Conservation (phyloP, 2,329 filamentous ascomycete species). For the Fusarium sp. region DNA sequence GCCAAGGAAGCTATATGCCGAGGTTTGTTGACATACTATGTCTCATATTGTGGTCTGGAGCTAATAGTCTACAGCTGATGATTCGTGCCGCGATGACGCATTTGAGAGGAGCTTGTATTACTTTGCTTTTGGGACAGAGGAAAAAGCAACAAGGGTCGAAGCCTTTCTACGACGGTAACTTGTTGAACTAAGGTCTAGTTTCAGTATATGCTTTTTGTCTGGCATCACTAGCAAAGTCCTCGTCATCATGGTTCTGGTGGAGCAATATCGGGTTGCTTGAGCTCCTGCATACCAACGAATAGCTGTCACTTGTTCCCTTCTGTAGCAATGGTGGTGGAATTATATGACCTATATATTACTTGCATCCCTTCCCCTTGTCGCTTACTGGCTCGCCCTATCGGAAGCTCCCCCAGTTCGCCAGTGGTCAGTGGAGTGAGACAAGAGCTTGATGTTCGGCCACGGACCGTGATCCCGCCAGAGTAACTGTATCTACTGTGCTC, state of each 20-base stretch:
- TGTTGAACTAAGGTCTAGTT: not conserved
- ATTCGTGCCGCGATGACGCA: constrained; percentile 43
- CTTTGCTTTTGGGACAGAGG: constrained; percentile 46
- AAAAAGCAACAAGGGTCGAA: constrained; percentile 18
- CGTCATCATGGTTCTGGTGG: not conserved
- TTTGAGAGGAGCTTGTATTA: constrained; percentile 50
- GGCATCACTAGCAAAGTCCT: not conserved
- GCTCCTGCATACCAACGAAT: constrained; percentile 25
- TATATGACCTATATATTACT: constrained; percentile 4
- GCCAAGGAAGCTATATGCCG: constrained; percentile 46
- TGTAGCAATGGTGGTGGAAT: not conserved
- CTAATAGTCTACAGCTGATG: constrained; percentile 31
- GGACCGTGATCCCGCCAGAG: not conserved
- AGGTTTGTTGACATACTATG: constrained; percentile 25
- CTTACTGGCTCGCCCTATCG: constrained; percentile 23
- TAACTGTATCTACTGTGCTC: not conserved
- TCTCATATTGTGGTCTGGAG: not conserved
- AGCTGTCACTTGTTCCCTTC: constrained; percentile 6
- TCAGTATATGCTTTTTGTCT: not conserved
- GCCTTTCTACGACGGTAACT: not conserved
- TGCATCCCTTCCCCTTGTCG: constrained; percentile 15
- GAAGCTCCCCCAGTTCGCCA: constrained; percentile 8
- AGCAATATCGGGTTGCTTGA: constrained; percentile 5
- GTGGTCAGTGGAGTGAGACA: constrained; percentile 23
- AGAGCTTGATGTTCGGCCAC: not conserved